Percentiles rank a stretch among this genome's conserved stretches.
phyloP scores from a whole-genome alignment of 495 filamentous ascomycete species.

The Baudoinia panamericana region DNA sequence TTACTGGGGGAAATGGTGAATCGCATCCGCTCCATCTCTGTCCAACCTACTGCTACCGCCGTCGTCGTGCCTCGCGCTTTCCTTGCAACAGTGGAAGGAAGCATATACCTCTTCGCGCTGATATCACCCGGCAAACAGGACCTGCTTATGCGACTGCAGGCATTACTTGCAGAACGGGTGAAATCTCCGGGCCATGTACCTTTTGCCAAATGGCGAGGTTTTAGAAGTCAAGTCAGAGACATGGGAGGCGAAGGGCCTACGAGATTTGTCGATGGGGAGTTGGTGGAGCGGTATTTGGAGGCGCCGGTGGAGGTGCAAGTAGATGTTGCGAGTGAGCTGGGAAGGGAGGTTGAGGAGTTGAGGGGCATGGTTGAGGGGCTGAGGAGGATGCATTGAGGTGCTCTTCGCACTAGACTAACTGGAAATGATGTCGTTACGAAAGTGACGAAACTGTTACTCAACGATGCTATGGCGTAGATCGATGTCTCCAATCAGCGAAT shows the following conservation, averaged over 20 bases:
- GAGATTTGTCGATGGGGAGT: conserved; percentile 84
- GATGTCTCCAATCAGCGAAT: too few relatives aligned
- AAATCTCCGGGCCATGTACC: conserved; percentile 55
- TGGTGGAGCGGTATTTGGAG: conserved; percentile 76
- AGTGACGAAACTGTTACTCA: too few relatives aligned
- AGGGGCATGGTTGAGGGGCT: conserved; percentile 58
- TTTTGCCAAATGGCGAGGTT: conserved; percentile 67
- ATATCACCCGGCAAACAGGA: conserved; percentile 59
- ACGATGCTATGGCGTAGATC: too few relatives aligned
- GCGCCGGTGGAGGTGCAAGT: conserved; percentile 48
- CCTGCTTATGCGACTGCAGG: conserved; percentile 73
- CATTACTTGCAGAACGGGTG: conserved; percentile 49
- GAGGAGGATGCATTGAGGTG: conserved; percentile 32
- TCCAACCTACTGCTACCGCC: conserved; percentile 45
- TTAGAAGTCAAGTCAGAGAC: conserved; percentile 54
- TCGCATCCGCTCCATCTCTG: conserved; percentile 51
- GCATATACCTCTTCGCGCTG: conserved; percentile 75
- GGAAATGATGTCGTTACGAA: too few relatives aligned
- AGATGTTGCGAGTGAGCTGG: conserved; percentile 42
- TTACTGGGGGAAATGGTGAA: conserved; percentile 88
- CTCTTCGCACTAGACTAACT: neutral
- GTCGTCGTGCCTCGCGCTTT: conserved; percentile 73
- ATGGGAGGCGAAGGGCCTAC: conserved; percentile 52
- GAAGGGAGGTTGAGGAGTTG: conserved; percentile 39
- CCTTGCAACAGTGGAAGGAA: conserved; percentile 80